Evolutionary conservation across 768 basidiomycete species (phyloP).

Genomic region (Pulveroboletus sp.): DNA sequence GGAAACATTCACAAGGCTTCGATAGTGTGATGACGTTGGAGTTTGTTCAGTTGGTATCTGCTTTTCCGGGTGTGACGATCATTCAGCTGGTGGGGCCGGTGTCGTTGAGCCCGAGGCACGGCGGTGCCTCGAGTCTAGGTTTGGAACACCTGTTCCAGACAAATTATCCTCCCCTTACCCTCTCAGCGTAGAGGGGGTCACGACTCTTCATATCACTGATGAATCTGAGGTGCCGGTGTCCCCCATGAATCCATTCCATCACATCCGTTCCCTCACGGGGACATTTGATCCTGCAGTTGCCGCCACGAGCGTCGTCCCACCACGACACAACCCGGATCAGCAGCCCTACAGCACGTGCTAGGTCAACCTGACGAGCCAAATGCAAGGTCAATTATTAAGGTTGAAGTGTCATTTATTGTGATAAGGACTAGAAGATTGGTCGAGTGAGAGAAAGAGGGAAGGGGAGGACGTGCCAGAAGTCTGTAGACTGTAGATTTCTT

Average conservation of each 20-base stretch:
- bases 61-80: neutral
- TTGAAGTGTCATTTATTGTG: neutral
- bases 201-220: neutral
- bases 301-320: neutral
- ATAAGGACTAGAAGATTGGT: neutral
- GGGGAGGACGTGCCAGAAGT: too few species aligned
- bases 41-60: neutral
- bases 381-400: neutral
- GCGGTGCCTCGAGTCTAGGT: neutral
- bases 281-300: neutral
- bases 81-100: neutral
- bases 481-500: too few species aligned
- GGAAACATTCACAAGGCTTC: neutral
- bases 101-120: neutral
- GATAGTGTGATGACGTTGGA: neutral
- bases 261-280: neutral
- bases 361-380: neutral
- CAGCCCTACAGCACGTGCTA: neutral
- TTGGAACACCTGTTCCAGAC: neutral
- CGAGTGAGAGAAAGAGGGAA: neutral
- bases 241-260: neutral
- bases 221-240: neutral
- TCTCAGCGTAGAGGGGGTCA: neutral
- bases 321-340: neutral
- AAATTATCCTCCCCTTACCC: neutral